Conservation (phyloP, 768 basidiomycete species). For the Leccinellum rugosiceps region DNA sequence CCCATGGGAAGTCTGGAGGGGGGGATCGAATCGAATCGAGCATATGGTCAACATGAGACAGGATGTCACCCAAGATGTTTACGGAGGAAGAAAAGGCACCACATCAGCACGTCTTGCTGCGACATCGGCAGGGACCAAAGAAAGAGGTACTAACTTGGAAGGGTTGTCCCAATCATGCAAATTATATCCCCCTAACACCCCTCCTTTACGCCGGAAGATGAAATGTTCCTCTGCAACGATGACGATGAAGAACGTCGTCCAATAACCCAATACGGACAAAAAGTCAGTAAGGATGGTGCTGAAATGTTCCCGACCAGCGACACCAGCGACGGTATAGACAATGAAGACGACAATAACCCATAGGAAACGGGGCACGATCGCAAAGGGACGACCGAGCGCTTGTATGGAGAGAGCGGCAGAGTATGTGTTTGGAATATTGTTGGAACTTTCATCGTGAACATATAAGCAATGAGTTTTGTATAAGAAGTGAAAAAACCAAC, state of each 20-base stretch:
- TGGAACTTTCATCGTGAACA: constrained; percentile 30
- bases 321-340: constrained; percentile 38
- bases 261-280: constrained; percentile 42
- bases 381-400: constrained; percentile 41
- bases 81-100: no score
- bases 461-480: neutral
- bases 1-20: constrained; percentile 45
- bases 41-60: no score
- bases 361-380: constrained; percentile 42
- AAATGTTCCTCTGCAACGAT: constrained; percentile 46
- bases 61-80: no score
- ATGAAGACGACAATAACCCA: constrained; percentile 43
- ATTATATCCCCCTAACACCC: constrained; percentile 49
- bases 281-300: constrained; percentile 42
- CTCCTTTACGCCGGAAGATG: constrained; percentile 40
- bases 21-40: neutral
- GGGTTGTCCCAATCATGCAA: constrained; percentile 46
- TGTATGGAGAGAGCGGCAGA: constrained; percentile 47
- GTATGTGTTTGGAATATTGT: constrained; percentile 45
- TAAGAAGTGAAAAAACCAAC: constrained; percentile 23
- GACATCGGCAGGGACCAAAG: neutral
- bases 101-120: no score
- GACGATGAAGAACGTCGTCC: constrained; percentile 46
- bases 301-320: constrained; percentile 45
- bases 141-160: constrained; percentile 28